Evolutionary conservation across 1,284 basidiomycete species (phyloP), one percentile per base, ranked within the genome.

Genomic region (Apiotrichum veenhuisii): DNA sequence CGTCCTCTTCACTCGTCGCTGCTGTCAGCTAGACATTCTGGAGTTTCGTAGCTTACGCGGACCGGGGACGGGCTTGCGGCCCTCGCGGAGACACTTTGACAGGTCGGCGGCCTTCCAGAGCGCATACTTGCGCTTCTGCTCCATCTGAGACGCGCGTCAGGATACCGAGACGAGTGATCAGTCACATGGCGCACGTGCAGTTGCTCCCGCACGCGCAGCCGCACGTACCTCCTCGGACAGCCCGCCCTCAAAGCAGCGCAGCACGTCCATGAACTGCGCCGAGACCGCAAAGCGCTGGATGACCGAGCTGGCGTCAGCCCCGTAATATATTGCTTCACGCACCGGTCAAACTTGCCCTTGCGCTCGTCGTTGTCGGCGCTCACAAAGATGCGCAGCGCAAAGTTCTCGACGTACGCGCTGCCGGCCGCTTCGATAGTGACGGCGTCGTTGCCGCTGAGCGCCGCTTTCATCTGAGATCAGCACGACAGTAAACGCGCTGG

Each of bases 321-420:
- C 9, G 27, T n/a, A n/a, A n/a, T n/a, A 30, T 30, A 7, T 30
- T 5, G 30, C 30, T 23, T 26, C 20, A 15, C 14, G 11, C 66
- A 87, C 91, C 86, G 85, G 45, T 86, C 88, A 15, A 87, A 85
- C 50, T 80, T 81, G 0, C 89, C 91, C 17, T 79, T 81, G 42
- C 92, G 80, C 38, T 50, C 49, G 37, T 94, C 89, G 63, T 89
- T 87, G 72, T 98, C 94, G n/a, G 95, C 94, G 54, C 82, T 81
- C 12, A 82, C 79, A 75, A 98, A 98, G 26, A 98, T 85, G 62
- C 84, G 88, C 36, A 95, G 77, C 1, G 91, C 94, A 80, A 97
- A 97, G 78, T 93, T 93, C 78, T 96, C 92, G 30, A 97, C 84
- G 70, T 93, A 93, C 4, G 92, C 91, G 1, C 86, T 83, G 50